Percentiles rank a stretch among this genome's conserved stretches.
Conservation (phyloP, 163 green algal species). For the Prototheca wickerhamii region DNA sequence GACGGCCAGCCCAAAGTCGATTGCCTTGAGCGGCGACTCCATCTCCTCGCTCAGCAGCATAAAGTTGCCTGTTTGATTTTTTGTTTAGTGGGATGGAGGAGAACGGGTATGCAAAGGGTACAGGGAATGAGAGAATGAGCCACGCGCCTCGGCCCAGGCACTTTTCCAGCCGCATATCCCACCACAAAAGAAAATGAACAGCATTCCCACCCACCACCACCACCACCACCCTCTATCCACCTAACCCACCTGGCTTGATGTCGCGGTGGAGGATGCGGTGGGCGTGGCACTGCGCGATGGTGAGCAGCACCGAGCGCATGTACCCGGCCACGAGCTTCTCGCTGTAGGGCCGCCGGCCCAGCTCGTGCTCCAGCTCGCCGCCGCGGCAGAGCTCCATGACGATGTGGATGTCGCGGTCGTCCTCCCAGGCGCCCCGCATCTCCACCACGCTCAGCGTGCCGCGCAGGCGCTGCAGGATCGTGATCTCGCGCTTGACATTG, state of each 20-base stretch:
- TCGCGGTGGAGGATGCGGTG: conserved; percentile 81
- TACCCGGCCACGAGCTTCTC: conserved; percentile 72
- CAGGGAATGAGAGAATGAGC: not conserved
- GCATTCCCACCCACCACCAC: conserved; percentile 1
- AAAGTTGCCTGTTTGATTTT: conserved; percentile 74
- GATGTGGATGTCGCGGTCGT: conserved; percentile 75
- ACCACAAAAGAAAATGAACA: not conserved
- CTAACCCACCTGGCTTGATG: conserved; percentile 59
- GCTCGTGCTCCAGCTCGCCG: conserved; percentile 76
- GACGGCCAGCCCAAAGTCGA: conserved; percentile 84
- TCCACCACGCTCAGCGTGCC: conserved; percentile 67
- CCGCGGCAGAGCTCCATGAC: conserved; percentile 90
- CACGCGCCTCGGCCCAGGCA: too few relatives aligned
- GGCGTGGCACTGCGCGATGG: conserved; percentile 77
- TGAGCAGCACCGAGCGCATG: conserved; percentile 78
- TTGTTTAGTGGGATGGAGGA: not conserved
- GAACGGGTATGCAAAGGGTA: not conserved
- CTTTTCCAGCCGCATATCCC: too few relatives aligned
- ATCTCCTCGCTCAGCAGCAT: conserved; percentile 68
- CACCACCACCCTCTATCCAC: not conserved
- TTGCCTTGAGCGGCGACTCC: conserved; percentile 75
- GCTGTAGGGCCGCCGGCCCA: conserved; percentile 62
- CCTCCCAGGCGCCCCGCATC: conserved; percentile 72
- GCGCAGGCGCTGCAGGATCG: conserved; percentile 56
- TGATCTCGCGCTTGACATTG: conserved; percentile 72